Conservation (phyloP, 2,329 filamentous ascomycete genomes). For the Cytospora paraplurivora region DNA sequence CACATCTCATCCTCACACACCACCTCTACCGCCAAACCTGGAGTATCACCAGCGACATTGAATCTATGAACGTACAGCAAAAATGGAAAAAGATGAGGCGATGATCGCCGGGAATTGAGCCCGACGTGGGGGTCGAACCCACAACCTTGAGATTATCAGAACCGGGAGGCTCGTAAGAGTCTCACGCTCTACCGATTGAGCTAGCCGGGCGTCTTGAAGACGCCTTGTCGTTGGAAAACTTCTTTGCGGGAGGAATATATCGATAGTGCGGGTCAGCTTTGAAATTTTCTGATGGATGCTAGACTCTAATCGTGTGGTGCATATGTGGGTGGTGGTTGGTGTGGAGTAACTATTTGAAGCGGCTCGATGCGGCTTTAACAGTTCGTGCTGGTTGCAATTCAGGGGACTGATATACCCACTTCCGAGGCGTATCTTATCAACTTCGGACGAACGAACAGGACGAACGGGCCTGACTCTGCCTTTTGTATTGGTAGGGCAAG, state of each 20-base stretch:
- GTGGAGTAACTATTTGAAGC: neutral
- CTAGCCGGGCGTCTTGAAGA: constrained; percentile 52
- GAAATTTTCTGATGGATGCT: neutral
- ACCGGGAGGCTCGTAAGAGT: constrained; percentile 53
- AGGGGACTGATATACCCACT: neutral
- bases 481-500: neutral
- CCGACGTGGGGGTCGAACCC: no score
- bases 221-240: constrained; percentile 8
- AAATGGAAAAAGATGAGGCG: no score
- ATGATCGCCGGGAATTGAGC: no score
- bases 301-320: neutral
- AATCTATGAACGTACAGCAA: constrained; percentile 28
- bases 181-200: constrained; percentile 74
- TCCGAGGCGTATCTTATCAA: neutral
- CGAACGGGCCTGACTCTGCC: neutral
- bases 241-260: neutral
- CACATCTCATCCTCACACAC: no score
- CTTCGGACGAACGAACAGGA: neutral
- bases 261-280: no score
- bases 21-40: no score
- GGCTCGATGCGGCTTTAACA: neutral
- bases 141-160: no score
- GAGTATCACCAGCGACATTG: no score
- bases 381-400: neutral
- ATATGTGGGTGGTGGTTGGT: no score